Conservation (phyloP, 2,329 filamentous ascomycete genomes). For the Aspergillus fructus region DNA sequence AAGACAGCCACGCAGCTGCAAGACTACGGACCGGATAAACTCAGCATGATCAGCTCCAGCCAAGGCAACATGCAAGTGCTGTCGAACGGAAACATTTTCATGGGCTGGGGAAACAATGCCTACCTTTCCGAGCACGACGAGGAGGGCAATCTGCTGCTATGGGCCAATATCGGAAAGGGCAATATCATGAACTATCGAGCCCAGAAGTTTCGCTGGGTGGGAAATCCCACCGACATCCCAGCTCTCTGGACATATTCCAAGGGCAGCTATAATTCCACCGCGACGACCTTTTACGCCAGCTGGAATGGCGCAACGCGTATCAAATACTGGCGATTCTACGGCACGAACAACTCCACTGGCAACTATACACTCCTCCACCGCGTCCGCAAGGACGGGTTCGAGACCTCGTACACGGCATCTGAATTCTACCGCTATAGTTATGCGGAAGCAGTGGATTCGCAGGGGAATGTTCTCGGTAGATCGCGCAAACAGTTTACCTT, state of each 20-base stretch:
- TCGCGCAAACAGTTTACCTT: slow-evolving; percentile 38
- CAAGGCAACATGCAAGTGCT: slow-evolving; percentile 43
- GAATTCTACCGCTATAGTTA: slow-evolving; percentile 33
- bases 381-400: slow-evolving; percentile 37
- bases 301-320: slow-evolving; percentile 45
- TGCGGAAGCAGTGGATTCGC: slow-evolving; percentile 36
- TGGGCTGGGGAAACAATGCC: slow-evolving; percentile 45
- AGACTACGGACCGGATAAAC: slow-evolving; percentile 28
- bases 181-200: slow-evolving; percentile 44
- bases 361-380: slow-evolving; percentile 31
- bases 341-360: slow-evolving; percentile 28
- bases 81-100: slow-evolving; percentile 38
- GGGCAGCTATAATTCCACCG: slow-evolving; percentile 23
- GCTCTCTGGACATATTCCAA: slow-evolving; percentile 41
- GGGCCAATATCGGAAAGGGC: slow-evolving; percentile 34
- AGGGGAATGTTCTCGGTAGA: slow-evolving; percentile 32
- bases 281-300: slow-evolving; percentile 38
- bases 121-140: slow-evolving; percentile 41
- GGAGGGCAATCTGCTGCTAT: slow-evolving; percentile 39
- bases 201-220: slow-evolving; percentile 44
- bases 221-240: slow-evolving; percentile 40
- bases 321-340: slow-evolving; percentile 36
- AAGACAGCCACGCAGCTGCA: slow-evolving; percentile 36
- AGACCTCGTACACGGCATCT: slow-evolving; percentile 34
- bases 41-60: slow-evolving; percentile 33